phyloP scores from a whole-genome alignment of 495 filamentous ascomycete species.

The Staphylotrichum longicolle region DNA sequence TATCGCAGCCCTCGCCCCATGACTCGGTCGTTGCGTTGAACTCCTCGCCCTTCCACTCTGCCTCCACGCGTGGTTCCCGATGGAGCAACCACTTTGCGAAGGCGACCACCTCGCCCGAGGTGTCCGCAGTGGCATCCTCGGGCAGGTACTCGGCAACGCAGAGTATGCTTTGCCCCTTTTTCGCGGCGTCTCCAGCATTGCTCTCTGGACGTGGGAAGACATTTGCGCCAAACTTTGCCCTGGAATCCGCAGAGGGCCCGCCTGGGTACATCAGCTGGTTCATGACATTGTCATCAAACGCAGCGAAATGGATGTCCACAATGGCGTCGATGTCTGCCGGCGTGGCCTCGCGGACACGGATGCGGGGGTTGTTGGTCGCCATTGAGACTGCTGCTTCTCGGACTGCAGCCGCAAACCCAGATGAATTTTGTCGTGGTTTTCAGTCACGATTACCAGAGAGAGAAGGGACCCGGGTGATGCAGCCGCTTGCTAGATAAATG shows the following conservation, averaged over 20 bases:
- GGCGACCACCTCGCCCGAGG: constrained; percentile 29
- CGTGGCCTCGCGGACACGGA: constrained; percentile 31
- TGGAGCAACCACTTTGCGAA: constrained; percentile 30
- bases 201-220: constrained; percentile 13
- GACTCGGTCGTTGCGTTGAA: constrained; percentile 22
- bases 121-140: constrained; percentile 8
- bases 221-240: constrained; percentile 17
- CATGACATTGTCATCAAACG: constrained; percentile 29
- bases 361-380: constrained; percentile 18
- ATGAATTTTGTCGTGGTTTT: too few relatives aligned
- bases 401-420: too few relatives aligned
- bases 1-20: constrained; percentile 27
- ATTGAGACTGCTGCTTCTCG: constrained; percentile 6
- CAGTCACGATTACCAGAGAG: too few relatives aligned
- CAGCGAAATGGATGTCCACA: constrained; percentile 23
- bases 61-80: constrained; percentile 24
- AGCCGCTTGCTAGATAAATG: too few relatives aligned
- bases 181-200: neutral
- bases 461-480: too few relatives aligned
- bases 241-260: constrained; percentile 18
- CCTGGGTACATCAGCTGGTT: constrained; percentile 30
- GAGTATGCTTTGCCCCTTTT: constrained; percentile 18
- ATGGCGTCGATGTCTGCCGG: constrained; percentile 25
- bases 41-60: constrained; percentile 28
- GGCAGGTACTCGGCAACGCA: constrained; percentile 32